Percentiles rank a stretch among this genome's conserved stretches.
Evolutionary conservation across 228 moss, liverwort and hornwort species (phyloP).

Genomic region (Sphagnum magellanicum): DNA sequence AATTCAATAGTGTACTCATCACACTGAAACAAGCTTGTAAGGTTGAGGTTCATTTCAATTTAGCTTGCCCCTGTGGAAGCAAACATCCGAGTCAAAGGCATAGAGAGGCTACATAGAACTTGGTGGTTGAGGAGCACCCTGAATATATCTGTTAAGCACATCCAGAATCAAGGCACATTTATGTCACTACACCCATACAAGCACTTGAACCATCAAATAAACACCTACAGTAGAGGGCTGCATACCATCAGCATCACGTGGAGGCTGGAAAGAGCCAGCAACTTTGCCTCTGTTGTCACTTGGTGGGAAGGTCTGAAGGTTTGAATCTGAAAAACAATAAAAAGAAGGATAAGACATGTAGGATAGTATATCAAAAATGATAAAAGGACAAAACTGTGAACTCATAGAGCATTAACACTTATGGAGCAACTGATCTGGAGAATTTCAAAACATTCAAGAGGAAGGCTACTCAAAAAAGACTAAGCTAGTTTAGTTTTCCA

Average conservation of each 20-base stretch:
- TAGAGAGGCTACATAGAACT: constrained; percentile 4
- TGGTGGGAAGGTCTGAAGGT: constrained; percentile 91
- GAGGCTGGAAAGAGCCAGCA: constrained; percentile 71
- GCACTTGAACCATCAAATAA: too few relatives aligned
- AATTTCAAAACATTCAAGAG: too few relatives aligned
- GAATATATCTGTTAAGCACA: not conserved
- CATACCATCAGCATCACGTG: constrained; percentile 83
- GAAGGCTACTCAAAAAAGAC: too few relatives aligned
- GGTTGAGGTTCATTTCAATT: too few relatives aligned
- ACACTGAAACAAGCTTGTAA: too few relatives aligned
- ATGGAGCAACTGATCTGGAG: too few relatives aligned
- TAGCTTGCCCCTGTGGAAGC: too few relatives aligned
- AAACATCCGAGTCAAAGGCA: not conserved
- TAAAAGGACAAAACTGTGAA: not conserved
- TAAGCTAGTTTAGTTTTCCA: too few relatives aligned
- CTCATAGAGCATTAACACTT: not conserved
- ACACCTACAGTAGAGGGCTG: constrained; percentile 6
- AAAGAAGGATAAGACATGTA: not conserved
- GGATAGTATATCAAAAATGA: not conserved
- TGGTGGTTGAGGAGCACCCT: constrained; percentile 16
- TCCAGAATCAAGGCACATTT: not conserved
- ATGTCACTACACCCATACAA: not conserved
- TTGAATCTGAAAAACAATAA: constrained; percentile 53
- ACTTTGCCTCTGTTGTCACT: constrained; percentile 70
- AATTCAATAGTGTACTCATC: too few relatives aligned